A percentile compares a stretch with the other conserved stretches of the same genome.
These are phyloP conservation scores for Pyrenophora seminiperda DNA, from an alignment of 2,329 filamentous ascomycete species.

Conservation along the genomic window DNA sequence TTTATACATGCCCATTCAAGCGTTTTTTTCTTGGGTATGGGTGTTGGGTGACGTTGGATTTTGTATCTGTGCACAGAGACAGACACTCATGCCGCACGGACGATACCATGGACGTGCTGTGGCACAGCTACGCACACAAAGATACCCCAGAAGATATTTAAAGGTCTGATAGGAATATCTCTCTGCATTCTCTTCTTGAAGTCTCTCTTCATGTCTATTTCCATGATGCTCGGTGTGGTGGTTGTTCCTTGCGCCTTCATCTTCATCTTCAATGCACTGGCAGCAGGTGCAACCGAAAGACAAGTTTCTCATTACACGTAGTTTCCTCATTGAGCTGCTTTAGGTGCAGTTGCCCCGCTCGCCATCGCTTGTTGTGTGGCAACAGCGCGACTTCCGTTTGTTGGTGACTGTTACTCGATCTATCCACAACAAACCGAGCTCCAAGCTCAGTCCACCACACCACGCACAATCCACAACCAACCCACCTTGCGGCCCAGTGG, in stretches of 20 bases:
- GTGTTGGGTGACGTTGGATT: conserved; percentile 15
- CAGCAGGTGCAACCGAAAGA: background rate
- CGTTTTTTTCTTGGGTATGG: conserved; percentile 5
- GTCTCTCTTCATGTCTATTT: background rate
- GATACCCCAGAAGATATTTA: conserved; percentile 22
- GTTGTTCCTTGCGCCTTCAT: background rate
- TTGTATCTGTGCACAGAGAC: conserved; percentile 14
- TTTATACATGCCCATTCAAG: background rate
- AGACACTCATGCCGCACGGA: conserved; percentile 11
- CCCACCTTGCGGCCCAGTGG: background rate
- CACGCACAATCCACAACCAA: background rate
- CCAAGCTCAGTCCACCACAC: background rate
- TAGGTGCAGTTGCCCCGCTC: conserved; percentile 11
- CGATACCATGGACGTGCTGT: conserved; percentile 5
- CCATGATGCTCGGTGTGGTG: background rate
- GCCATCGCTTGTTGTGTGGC: conserved; percentile 8
- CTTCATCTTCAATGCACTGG: background rate
- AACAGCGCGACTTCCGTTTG: conserved; percentile 15
- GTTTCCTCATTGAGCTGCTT: background rate
- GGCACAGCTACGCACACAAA: conserved; percentile 11
- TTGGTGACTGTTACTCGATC: conserved; percentile 19
- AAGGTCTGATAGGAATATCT: conserved; percentile 11
- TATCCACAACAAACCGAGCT: conserved; percentile 13
- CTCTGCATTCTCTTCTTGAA: background rate
- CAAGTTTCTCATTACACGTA: background rate